Conservation (phyloP, 2,329 filamentous ascomycete genomes). For the Stagonosporopsis tanaceti region DNA sequence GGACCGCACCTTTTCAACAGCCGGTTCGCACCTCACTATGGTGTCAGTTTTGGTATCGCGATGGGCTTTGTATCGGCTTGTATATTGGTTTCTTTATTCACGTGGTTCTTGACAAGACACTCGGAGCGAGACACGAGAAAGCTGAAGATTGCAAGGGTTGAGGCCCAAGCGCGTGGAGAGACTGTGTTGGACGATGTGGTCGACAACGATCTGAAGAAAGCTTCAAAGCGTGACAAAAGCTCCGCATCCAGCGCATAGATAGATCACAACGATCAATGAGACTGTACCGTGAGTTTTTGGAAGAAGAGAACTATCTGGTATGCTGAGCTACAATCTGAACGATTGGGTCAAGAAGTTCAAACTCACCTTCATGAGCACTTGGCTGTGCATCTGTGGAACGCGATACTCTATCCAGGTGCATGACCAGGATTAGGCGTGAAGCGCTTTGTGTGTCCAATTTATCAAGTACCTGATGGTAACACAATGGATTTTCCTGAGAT, state of each 20-base stretch:
- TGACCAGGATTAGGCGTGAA: too few species aligned
- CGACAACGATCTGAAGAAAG: constrained; percentile 23
- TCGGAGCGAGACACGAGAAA: constrained; percentile 50
- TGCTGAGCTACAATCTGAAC: background rate
- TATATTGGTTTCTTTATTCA: constrained; percentile 49
- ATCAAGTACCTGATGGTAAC: too few species aligned
- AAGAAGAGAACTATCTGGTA: background rate
- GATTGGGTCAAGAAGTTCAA: too few species aligned
- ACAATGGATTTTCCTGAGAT: too few species aligned
- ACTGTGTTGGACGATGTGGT: constrained; percentile 27
- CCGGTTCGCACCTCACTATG: constrained; percentile 53
- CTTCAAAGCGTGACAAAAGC: background rate
- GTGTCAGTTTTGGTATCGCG: constrained; percentile 48
- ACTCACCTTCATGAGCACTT: too few species aligned
- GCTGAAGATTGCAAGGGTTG: constrained; percentile 25
- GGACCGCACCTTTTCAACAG: constrained; percentile 56
- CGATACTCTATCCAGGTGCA: too few species aligned
- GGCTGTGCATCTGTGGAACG: too few species aligned
- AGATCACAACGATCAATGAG: background rate
- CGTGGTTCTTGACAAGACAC: constrained; percentile 54
- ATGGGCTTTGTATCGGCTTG: constrained; percentile 52
- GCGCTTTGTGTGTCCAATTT: too few species aligned
- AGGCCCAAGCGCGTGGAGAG: constrained; percentile 21
- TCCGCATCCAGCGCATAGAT: background rate
- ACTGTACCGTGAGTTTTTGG: background rate